phyloP scores from a whole-genome alignment of 169 alveolate genomes.

The Ichthyophthirius multifiliis region DNA sequence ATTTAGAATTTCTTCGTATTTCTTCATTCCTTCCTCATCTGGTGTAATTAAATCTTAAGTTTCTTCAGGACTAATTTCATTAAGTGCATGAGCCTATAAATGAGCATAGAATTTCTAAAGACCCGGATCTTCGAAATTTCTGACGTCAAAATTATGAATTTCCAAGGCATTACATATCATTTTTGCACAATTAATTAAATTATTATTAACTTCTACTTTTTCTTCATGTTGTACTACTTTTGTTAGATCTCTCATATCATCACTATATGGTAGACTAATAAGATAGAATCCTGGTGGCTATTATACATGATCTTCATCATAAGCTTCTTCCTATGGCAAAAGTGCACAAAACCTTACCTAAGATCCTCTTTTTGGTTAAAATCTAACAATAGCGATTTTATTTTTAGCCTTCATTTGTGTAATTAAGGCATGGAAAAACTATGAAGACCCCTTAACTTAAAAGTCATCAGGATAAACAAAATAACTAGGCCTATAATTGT shows the following conservation, averaged over 20 bases:
- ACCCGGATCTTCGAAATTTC: slow-evolving; percentile 79
- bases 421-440: slow-evolving; percentile 78
- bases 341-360: slow-evolving; percentile 81
- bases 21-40: slow-evolving; percentile 56
- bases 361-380: slow-evolving; percentile 80
- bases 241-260: slow-evolving; percentile 76
- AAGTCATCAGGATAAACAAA: slow-evolving; percentile 87
- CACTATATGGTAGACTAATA: slow-evolving; percentile 84
- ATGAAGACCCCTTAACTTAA: slow-evolving; percentile 74
- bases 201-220: slow-evolving; percentile 23
- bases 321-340: slow-evolving; percentile 66
- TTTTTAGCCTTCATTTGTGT: slow-evolving; percentile 71
- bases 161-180: slow-evolving; percentile 68
- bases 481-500: slow-evolving; percentile 79
- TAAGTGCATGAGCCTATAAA: slow-evolving; percentile 75
- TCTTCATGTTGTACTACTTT: slow-evolving; percentile 16
- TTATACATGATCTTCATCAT: slow-evolving; percentile 52
- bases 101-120: slow-evolving; percentile 76
- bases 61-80: slow-evolving; percentile 71
- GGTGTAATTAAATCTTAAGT: slow-evolving; percentile 76
- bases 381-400: slow-evolving; percentile 81
- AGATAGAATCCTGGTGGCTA: slow-evolving; percentile 72
- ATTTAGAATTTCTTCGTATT: background rate
- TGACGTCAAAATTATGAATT: slow-evolving; percentile 69
- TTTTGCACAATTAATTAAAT: slow-evolving; percentile 59